Percentiles rank a stretch among this genome's conserved stretches.
Evolutionary conservation across 2,329 filamentous ascomycete genomes (phyloP).

Genomic region (Penicillium sp.): DNA sequence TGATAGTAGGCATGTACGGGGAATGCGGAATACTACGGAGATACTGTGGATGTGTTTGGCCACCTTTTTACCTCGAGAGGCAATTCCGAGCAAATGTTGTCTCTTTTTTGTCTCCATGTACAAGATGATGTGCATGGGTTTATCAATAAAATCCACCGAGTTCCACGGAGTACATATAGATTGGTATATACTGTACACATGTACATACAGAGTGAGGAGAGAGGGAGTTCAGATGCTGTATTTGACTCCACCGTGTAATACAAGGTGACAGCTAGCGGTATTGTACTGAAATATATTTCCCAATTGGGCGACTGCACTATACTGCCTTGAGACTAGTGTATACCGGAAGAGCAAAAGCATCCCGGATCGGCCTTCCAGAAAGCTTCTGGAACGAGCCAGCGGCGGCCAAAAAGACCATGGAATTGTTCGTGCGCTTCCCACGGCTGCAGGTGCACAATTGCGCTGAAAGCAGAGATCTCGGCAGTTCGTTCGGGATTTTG

Average conservation of each 20-base stretch:
- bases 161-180: neutral
- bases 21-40: slow-evolving; percentile 1
- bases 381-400: slow-evolving; percentile 23
- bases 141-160: neutral
- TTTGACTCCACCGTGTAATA: slow-evolving; percentile 16
- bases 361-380: slow-evolving; percentile 28
- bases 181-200: neutral
- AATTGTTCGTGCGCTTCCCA: slow-evolving; percentile 9
- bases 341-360: slow-evolving; percentile 6
- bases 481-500: slow-evolving; percentile 1
- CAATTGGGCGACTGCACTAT: neutral
- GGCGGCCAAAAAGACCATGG: slow-evolving; percentile 17
- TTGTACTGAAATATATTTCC: slow-evolving; percentile 6
- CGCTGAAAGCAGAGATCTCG: slow-evolving; percentile 4
- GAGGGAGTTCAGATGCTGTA: neutral
- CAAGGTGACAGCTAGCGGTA: slow-evolving; percentile 8
- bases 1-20: neutral
- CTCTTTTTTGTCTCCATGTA: neutral
- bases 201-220: neutral
- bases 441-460: neutral
- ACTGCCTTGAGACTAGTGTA: neutral
- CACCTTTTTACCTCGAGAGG: neutral
- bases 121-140: neutral
- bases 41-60: neutral
- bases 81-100: neutral